These are phyloP conservation scores for Gliomastix tumulicola DNA, from an alignment of 2,329 filamentous ascomycete genomes.

Conservation along the genomic window DNA sequence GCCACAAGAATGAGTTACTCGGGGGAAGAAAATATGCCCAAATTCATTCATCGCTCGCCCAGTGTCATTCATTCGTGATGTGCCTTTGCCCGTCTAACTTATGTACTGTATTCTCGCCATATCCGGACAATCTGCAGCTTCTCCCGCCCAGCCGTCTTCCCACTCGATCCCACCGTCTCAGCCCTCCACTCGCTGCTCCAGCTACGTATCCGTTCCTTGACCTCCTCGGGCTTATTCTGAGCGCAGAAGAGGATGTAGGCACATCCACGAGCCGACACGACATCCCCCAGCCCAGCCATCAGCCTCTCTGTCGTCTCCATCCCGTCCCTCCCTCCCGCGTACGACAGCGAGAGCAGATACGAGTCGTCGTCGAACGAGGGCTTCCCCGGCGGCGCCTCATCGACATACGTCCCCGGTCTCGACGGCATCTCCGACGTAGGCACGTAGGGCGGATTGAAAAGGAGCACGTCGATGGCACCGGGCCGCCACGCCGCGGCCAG, in stretches of 20 bases:
- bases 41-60: not conserved
- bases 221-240: slow-evolving; percentile 76
- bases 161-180: slow-evolving; percentile 74
- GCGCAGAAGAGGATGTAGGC: slow-evolving; percentile 87
- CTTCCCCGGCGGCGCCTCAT: slow-evolving; percentile 16
- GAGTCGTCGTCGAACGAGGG: slow-evolving; percentile 70
- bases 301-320: slow-evolving; percentile 90
- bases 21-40: too few relatives aligned
- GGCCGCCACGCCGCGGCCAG: slow-evolving; percentile 55
- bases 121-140: slow-evolving; percentile 84
- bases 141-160: slow-evolving; percentile 89
- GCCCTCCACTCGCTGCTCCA: slow-evolving; percentile 59
- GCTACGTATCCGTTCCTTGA: slow-evolving; percentile 53
- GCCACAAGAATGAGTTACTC: too few relatives aligned
- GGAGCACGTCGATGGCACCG: slow-evolving; percentile 65
- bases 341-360: slow-evolving; percentile 75
- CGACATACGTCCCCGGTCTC: slow-evolving; percentile 24
- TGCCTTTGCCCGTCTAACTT: not conserved
- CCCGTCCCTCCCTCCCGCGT: slow-evolving; percentile 81
- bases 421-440: slow-evolving; percentile 71
- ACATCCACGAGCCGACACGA: slow-evolving; percentile 63
- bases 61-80: not conserved
- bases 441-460: slow-evolving; percentile 98
- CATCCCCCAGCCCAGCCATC: slow-evolving; percentile 57
- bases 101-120: slow-evolving; percentile 55